Percentiles rank a stretch among this genome's conserved stretches.
These are phyloP conservation scores for Umbilicaria muhlenbergii DNA, from an alignment of 495 filamentous ascomycete species.

Conservation along the genomic window DNA sequence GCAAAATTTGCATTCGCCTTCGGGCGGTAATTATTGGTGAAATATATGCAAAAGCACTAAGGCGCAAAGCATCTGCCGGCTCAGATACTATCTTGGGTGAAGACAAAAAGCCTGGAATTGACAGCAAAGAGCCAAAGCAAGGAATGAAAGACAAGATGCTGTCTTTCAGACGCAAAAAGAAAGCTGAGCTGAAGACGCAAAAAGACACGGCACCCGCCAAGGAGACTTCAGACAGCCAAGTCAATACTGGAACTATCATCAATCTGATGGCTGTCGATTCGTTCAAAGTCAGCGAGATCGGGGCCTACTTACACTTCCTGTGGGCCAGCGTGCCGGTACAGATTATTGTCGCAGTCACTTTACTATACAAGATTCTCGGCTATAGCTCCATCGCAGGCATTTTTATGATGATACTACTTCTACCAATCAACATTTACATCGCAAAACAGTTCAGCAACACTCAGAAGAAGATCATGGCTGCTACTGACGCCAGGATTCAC, in stretches of 20 bases:
- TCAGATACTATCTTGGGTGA: conserved; percentile 50
- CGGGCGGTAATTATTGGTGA: conserved; percentile 94
- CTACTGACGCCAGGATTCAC: conserved; percentile 92
- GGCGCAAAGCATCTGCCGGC: conserved; percentile 72
- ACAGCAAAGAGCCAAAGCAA: conserved; percentile 23
- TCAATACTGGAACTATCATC: conserved; percentile 89
- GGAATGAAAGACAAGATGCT: conserved; percentile 32
- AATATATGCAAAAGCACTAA: conserved; percentile 92
- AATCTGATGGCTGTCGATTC: conserved; percentile 99
- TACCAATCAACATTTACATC: conserved; percentile 79
- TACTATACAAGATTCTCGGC: conserved; percentile 83
- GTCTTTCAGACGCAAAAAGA: conserved; percentile 45
- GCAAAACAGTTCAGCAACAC: conserved; percentile 68
- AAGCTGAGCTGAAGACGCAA: conserved; percentile 20
- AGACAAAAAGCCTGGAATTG: conserved; percentile 26
- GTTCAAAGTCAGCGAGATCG: conserved; percentile 91
- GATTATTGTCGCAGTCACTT: conserved; percentile 51
- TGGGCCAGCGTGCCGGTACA: conserved; percentile 77
- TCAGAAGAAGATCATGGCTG: conserved; percentile 82
- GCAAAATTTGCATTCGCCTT: conserved; percentile 82
- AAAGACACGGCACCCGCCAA: conserved; percentile 24
- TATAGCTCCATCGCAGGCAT: conserved; percentile 90
- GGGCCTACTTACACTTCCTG: conserved; percentile 82
- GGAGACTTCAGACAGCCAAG: conserved; percentile 48
- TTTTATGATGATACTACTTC: conserved; percentile 71